Conservation (phyloP, 2,329 filamentous ascomycete genomes). For the Bipolaris sorokiniana region DNA sequence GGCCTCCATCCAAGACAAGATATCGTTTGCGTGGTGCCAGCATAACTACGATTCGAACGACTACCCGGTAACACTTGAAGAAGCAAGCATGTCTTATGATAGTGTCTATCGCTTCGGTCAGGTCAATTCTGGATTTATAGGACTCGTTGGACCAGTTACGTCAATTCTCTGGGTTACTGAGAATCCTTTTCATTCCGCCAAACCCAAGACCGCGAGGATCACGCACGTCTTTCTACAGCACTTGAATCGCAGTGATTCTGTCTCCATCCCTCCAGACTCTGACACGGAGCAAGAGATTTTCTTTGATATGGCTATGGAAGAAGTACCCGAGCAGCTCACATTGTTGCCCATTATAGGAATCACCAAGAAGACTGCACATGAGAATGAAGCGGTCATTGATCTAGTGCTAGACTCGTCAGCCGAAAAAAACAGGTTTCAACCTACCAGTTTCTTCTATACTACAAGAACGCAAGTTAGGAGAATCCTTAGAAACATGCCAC, state of each 20-base stretch:
- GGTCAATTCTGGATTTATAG: neutral
- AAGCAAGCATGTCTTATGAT: neutral
- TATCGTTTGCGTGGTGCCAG: slow-evolving; percentile 10
- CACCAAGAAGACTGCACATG: slow-evolving; percentile 1
- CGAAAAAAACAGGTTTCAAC: neutral
- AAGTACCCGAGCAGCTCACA: neutral
- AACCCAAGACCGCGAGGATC: neutral
- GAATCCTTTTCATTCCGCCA: neutral
- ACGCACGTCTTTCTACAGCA: neutral
- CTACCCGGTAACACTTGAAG: slow-evolving; percentile 1
- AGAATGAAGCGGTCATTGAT: neutral
- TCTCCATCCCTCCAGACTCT: neutral
- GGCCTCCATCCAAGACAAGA: slow-evolving; percentile 16
- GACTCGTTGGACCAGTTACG: neutral
- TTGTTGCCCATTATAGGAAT: neutral
- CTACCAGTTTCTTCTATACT: slow-evolving; percentile 4
- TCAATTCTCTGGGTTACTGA: neutral
- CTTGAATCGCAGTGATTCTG: neutral
- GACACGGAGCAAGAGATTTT: neutral
- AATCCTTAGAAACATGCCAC: slow-evolving; percentile 11
- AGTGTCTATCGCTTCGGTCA: neutral
- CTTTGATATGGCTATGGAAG: neutral
- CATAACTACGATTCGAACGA: slow-evolving; percentile 5
- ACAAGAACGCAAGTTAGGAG: neutral
- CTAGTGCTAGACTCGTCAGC: neutral